Evolutionary conservation across 768 basidiomycete species (phyloP).

Genomic region (Arthromyces matolae): DNA sequence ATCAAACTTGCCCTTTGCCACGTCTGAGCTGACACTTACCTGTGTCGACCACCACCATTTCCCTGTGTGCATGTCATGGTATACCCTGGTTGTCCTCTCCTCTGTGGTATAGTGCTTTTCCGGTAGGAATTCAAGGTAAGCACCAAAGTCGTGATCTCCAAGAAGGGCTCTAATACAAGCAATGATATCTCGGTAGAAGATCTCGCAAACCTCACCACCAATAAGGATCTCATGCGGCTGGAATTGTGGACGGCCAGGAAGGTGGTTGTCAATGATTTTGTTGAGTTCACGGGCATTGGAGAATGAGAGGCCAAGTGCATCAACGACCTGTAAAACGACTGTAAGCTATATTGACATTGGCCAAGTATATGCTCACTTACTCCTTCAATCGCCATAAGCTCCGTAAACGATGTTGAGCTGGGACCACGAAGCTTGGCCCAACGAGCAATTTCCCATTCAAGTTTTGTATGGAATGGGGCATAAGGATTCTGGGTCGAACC

Average conservation of each 20-base stretch:
- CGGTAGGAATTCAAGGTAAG: constrained; percentile 29
- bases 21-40: constrained; percentile 23
- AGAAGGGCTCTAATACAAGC: constrained; percentile 33
- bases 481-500: constrained; percentile 10
- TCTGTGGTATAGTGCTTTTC: constrained; percentile 33
- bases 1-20: neutral
- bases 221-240: constrained; percentile 22
- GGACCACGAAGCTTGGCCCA: constrained; percentile 37
- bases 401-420: constrained; percentile 33
- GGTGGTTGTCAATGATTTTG: constrained; percentile 22
- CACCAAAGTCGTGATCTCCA: constrained; percentile 30
- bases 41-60: constrained; percentile 52
- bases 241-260: constrained; percentile 24
- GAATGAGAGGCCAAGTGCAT: constrained; percentile 25
- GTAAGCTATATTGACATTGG: neutral
- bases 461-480: constrained; percentile 29
- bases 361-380: no score
- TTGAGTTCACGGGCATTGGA: constrained; percentile 25
- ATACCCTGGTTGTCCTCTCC: constrained; percentile 33
- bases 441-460: constrained; percentile 37
- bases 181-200: constrained; percentile 31
- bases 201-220: constrained; percentile 25
- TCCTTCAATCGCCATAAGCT: constrained; percentile 35
- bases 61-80: no score
- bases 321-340: constrained; percentile 18